Base-by-base conservation (phyloP, 148 eudicot genomes). In the Mesembryanthemum crystallinum region DNA sequence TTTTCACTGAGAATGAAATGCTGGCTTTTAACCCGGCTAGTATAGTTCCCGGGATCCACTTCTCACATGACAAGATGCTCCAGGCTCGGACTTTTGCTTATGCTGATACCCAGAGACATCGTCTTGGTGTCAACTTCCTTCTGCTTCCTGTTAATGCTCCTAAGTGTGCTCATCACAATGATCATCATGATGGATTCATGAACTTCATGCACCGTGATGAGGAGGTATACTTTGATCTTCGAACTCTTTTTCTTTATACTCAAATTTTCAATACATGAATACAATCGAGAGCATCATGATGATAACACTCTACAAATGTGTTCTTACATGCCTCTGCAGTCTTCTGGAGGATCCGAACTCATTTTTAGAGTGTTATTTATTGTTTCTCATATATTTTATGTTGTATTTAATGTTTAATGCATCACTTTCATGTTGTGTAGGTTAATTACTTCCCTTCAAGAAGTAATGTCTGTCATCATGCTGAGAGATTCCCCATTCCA, bases 151-250 rank as follows among this genome's bases (percentile, higher is more conserved):
- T 73, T 64, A 94, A 94, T 85, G 93, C 98, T 21, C 98, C 98
- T 63, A 94, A 94, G 84, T 82, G 84, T 73, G 83, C 95, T 73
- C 95, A 94, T 79, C 97, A 91, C 85, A 94, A 94, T 86, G 91
- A 94, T 87, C 98, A 94, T 78, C 86, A 88, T 81, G 98, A 94
- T 0, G 98, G 98, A 25, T 82, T 82, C 80, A 94, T 94, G 97
- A 94, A 94, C 84, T 91, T 94, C 71, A 88, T 94, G 98, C 97
- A 91, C 84, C 86, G 98, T 82, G 93, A 94, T 88, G 98, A 94
- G 86, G 98, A 94, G 97, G 98, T 90, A 88, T 15, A 20, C 18
- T 12, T 4, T 28, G 2, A 45, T 45, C 9, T 45, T 13, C 49
- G 14, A 8, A 6, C 8, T 45, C 49, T 45, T 45, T 45, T 8